Base-by-base conservation (phyloP, 805 yeast species). In the Sugiyamaella qingdaonensis region DNA sequence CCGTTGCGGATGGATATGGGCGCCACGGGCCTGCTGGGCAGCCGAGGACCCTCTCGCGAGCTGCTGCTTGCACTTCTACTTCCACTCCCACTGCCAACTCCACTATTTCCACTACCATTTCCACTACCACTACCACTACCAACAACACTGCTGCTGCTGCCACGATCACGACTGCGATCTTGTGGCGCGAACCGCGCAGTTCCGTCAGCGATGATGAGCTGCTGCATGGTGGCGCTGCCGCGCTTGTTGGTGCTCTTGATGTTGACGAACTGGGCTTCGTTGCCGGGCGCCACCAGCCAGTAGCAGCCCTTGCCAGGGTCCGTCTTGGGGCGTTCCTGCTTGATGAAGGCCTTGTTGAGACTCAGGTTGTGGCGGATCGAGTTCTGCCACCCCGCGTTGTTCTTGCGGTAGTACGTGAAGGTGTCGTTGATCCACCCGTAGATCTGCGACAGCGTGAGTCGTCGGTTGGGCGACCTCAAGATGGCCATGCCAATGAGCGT, bases 381-480 rank as follows among this genome's bases (percentile, higher is more conserved):
- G 71, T 92, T 92, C 70, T 92, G 97, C 99, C 99, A 92, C 27
- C 97, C 97, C 10, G 88, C 86, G 61, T 89, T 96, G 54, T 87
- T 86, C 58, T 80, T 82, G 58, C 84, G 82, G 70, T 94, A 94
- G 67, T 85, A 92, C 57, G 77, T 79, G 68, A 91, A 92, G 35
- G 95, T 86, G 44, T 82, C 82, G 8, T 94, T 82, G 43, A 92
- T 94, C 99, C 99, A 92, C 61, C 75, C 78, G 72, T 92, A 92
- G 41, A 92, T 94, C 64, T 89, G 96, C 0, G 94, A 78, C 50
- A 86, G 70, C 2, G 95, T 86, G 39, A 90, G 75, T 57, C 84
- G 84, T 46, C 85, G 77, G 13, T 74, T 78, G 0, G 84, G 83
- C n/a, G 95, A 82, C 56, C 94, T 80, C 58, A 92, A 73, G 47